Evolutionary conservation across 148 eudicot genomes (phyloP).

Genomic region (Salicornia ramosissima): DNA sequence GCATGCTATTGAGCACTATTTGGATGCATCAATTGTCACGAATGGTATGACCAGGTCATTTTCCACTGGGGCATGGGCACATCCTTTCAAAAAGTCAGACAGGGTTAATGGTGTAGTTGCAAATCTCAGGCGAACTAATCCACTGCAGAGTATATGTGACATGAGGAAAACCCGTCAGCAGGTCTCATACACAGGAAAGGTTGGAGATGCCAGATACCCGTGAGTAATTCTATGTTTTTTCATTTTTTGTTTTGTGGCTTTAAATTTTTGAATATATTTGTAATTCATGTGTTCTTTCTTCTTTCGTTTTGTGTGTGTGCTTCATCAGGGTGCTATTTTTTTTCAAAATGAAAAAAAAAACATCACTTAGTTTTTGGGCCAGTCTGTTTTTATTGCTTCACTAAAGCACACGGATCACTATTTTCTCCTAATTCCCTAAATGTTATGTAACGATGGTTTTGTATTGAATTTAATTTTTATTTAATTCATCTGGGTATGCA

Average conservation of each 20-base stretch:
- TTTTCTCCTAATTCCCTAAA: background rate
- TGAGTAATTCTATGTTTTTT: constrained; percentile 35
- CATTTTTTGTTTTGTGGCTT: constrained; percentile 3
- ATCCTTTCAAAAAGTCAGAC: constrained; percentile 69
- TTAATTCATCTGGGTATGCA: too few relatives aligned
- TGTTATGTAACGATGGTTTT: background rate
- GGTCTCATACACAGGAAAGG: constrained; percentile 81
- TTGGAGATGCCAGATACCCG: constrained; percentile 99
- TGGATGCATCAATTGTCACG: constrained; percentile 81
- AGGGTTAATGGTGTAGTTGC: constrained; percentile 81
- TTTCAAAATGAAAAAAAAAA: too few relatives aligned
- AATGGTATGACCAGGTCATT: constrained; percentile 91
- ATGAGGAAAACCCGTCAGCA: constrained; percentile 90
- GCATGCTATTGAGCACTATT: constrained; percentile 56
- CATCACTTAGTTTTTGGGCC: background rate
- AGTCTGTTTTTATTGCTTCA: background rate
- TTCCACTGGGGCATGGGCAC: constrained; percentile 85
- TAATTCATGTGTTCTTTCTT: background rate
- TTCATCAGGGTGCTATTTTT: background rate
- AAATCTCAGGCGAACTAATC: constrained; percentile 79
- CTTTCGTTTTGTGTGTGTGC: background rate
- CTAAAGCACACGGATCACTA: background rate
- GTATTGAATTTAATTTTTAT: background rate
- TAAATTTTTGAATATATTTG: background rate
- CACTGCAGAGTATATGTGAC: constrained; percentile 71